Evolutionary conservation across 2,329 filamentous ascomycete species (phyloP).

Genomic region (Fusarium euwallaceae): DNA sequence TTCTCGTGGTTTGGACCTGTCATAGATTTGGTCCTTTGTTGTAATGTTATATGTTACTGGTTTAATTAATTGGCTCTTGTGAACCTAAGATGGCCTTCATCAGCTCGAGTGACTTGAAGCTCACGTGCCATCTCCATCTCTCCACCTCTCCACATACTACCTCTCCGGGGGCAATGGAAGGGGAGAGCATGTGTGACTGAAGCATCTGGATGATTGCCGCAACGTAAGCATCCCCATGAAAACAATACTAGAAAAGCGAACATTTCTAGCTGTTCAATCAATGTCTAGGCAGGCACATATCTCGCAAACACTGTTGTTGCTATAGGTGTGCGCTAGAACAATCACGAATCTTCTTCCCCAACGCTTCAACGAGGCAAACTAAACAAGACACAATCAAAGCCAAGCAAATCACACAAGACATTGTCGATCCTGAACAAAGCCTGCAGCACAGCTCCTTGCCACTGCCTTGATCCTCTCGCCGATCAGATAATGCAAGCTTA

Average conservation of each 20-base stretch:
- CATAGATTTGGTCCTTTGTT: not conserved
- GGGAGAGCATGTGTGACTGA: not conserved
- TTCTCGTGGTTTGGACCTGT: not conserved
- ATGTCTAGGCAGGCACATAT: not conserved
- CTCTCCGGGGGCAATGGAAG: not conserved
- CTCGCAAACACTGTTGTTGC: not conserved
- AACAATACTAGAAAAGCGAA: too few relatives aligned
- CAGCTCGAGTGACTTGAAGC: conserved; percentile 11
- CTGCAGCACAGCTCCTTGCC: conserved; percentile 11
- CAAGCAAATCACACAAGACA: not conserved
- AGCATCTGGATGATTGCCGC: not conserved
- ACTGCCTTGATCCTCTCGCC: conserved; percentile 24
- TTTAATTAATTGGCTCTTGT: not conserved
- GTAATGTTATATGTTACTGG: not conserved
- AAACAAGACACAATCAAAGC: not conserved
- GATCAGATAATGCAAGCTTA: conserved; percentile 21
- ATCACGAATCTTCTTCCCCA: not conserved
- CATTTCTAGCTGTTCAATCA: too few relatives aligned
- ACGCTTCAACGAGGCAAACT: not conserved
- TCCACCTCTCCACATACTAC: not conserved
- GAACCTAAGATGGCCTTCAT: not conserved
- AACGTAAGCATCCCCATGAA: too few relatives aligned
- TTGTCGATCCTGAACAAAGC: conserved; percentile 17
- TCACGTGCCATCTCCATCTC: too few relatives aligned
- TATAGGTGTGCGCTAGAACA: not conserved